phyloP scores from a whole-genome alignment of 2,329 filamentous ascomycete genomes.

The Rhinocladiella similis region DNA sequence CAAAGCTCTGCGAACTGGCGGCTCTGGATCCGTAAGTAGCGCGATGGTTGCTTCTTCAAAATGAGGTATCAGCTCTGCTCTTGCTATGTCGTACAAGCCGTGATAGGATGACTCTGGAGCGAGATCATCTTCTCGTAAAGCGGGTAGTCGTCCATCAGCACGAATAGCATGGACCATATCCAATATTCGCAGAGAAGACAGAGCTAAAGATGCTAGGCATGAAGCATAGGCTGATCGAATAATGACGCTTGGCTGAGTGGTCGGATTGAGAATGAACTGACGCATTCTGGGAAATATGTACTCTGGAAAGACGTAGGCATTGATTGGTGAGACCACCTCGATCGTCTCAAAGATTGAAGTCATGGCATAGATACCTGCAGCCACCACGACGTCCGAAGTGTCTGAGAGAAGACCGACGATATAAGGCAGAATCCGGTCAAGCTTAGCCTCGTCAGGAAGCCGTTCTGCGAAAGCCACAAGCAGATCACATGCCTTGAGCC shows the following conservation, averaged over 20 bases:
- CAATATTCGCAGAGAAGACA: conserved; percentile 79
- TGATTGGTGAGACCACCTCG: conserved; percentile 76
- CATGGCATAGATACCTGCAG: conserved; percentile 80
- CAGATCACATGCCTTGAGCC: conserved; percentile 85
- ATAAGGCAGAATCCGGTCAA: conserved; percentile 91
- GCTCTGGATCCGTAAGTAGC: conserved; percentile 81
- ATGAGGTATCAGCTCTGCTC: conserved; percentile 75
- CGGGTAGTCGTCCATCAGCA: conserved; percentile 77
- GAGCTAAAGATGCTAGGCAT: conserved; percentile 83
- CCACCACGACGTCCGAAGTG: conserved; percentile 77
- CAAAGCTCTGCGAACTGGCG: conserved; percentile 85
- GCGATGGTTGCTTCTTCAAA: conserved; percentile 89
- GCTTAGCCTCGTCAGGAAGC: conserved; percentile 90
- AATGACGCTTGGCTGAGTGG: conserved; percentile 62
- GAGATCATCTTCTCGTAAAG: conserved; percentile 73
- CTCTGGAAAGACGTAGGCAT: conserved; percentile 67
- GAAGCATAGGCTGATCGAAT: conserved; percentile 91
- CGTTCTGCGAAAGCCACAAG: conserved; percentile 88
- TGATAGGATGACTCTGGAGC: conserved; percentile 70
- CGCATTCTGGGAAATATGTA: conserved; percentile 63
- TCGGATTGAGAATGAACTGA: conserved; percentile 55
- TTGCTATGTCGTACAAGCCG: conserved; percentile 83
- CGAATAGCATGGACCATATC: conserved; percentile 88
- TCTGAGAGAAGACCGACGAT: conserved; percentile 81
- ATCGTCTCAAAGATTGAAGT: conserved; percentile 88